Base-by-base conservation (phyloP, 306 rosid species). In the Prunus campanulata region DNA sequence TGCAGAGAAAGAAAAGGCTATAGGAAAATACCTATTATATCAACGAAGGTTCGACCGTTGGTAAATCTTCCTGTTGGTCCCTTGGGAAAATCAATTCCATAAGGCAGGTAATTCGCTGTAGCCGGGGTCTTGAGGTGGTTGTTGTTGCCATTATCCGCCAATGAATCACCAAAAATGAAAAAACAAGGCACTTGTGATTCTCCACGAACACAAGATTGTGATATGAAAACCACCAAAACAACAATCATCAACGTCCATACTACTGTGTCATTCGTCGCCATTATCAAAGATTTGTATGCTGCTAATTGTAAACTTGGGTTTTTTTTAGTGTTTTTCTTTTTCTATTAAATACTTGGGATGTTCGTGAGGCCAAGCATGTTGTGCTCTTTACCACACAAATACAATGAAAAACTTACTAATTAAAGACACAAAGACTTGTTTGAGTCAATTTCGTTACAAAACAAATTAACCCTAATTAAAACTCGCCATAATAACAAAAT, bases 141-240 rank as follows among this genome's bases (percentile, higher is more conserved):
- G 72, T 88, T 92, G 48, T 92, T 92, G 52, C 96, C 96, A 71
- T 2, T 69, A 14, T 90, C 93, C 6, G 77, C 78, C 0, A 84
- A 42, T 14, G 93, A 88, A 51, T 92, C 96, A 0, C 96, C 96
- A 74, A 87, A 88, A 32, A 87, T 70, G 78, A 87, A 88, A 22
- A 72, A 48, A 10, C 93, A 84, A 8, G 89, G 82, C 2, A 83
- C 87, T 68, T 52, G 63, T 0, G 83, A 18, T 57, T 50, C 32
- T 24, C 52, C 76, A 56, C 9, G 15, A 56, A 72, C 76, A 59
- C 20, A 72, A 49, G 54, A 56, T 59, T 59, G 18, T 20, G 22
- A 19, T 56, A 61, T 15, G 6, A 8, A 27, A 61, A 61, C 15
- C n/a, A 61, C n/a, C 19, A 61, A 12, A 61, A 27, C 42, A 13